Percentiles rank a stretch among this genome's conserved stretches.
These are phyloP conservation scores for Kodamaea jinghongensis DNA, from an alignment of 805 yeast genomes.

Conservation along the genomic window DNA sequence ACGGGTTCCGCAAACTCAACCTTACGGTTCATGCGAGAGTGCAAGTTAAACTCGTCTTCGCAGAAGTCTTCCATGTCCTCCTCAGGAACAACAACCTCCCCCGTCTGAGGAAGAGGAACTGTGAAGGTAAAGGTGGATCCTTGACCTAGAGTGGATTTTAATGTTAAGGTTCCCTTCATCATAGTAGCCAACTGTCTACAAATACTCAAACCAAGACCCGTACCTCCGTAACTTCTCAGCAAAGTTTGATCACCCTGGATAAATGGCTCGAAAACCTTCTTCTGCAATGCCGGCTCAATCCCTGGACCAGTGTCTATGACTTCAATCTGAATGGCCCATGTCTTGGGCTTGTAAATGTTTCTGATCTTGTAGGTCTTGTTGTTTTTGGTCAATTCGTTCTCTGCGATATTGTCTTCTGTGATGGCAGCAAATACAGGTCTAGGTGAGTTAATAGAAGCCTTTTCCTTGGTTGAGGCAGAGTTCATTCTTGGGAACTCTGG, in stretches of 20 bases:
- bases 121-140: constrained; percentile 85
- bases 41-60: constrained; percentile 66
- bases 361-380: constrained; percentile 34
- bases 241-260: constrained; percentile 96
- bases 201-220: constrained; percentile 87
- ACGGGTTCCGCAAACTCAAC: constrained; percentile 35
- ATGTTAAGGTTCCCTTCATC: constrained; percentile 83
- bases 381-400: constrained; percentile 34
- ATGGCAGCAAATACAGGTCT: too few relatives aligned
- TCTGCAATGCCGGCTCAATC: constrained; percentile 76
- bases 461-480: too few relatives aligned
- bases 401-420: constrained; percentile 5
- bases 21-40: constrained; percentile 49
- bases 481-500: too few relatives aligned
- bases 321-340: constrained; percentile 64
- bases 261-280: constrained; percentile 90
- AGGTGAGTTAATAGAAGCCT: too few relatives aligned
- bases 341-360: constrained; percentile 36
- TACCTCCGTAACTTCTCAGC: constrained; percentile 91
- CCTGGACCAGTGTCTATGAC: constrained; percentile 96
- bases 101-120: constrained; percentile 69
- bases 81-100: constrained; percentile 45
- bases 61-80: constrained; percentile 42
- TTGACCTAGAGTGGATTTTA: constrained; percentile 70
- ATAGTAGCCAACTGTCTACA: constrained; percentile 86